phyloP scores from a whole-genome alignment of 495 filamentous ascomycete species.

The Peziza echinospora region DNA sequence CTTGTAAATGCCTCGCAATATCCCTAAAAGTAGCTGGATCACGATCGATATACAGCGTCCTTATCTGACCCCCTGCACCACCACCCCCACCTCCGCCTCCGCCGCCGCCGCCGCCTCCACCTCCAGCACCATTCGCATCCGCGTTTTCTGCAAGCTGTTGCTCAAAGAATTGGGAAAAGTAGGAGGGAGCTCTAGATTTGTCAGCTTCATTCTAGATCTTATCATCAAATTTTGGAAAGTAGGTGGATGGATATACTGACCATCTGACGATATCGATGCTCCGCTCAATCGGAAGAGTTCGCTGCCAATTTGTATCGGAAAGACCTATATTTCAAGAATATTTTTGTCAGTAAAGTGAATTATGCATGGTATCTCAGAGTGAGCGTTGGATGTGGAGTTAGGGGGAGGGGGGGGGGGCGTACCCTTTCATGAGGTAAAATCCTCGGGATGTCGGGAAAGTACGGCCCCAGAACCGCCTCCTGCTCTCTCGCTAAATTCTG shows the following conservation, averaged over 20 bases:
- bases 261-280: slow-evolving; percentile 87
- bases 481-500: not conserved
- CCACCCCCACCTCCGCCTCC: too few species aligned
- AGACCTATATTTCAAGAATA: slow-evolving; percentile 32
- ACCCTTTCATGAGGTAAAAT: slow-evolving; percentile 40
- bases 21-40: slow-evolving; percentile 79
- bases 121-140: too few species aligned
- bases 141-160: slow-evolving; percentile 40
- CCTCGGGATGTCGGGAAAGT: slow-evolving; percentile 28
- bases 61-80: too few species aligned
- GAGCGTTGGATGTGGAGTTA: too few species aligned
- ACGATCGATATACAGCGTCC: slow-evolving; percentile 84
- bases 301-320: slow-evolving; percentile 83
- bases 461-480: not conserved
- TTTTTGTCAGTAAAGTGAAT: slow-evolving; percentile 1
- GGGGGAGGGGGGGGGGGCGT: slow-evolving; percentile 2
- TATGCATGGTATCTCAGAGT: too few species aligned
- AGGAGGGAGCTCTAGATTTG: slow-evolving; percentile 67
- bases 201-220: slow-evolving; percentile 27
- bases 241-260: slow-evolving; percentile 32
- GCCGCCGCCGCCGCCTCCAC: slow-evolving; percentile 20
- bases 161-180: slow-evolving; percentile 87
- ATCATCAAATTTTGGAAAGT: slow-evolving; percentile 4
- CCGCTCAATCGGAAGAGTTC: slow-evolving; percentile 83
- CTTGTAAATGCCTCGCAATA: slow-evolving; percentile 80